Evolutionary conservation across 805 yeast genomes (phyloP).

Genomic region (Suhomyces pyralidae): DNA sequence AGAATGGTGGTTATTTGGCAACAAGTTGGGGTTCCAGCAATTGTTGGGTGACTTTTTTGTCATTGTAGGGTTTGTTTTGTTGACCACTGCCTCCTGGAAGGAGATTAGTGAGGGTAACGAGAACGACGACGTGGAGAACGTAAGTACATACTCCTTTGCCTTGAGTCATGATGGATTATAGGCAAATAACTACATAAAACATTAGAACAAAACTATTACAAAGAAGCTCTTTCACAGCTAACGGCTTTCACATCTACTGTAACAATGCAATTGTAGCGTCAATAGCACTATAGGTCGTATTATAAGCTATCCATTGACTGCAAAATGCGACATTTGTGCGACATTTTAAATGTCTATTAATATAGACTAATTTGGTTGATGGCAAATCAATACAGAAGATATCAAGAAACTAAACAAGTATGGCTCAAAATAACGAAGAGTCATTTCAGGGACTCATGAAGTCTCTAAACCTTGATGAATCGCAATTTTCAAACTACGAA

Average conservation of each 20-base stretch:
- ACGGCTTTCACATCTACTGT: no score
- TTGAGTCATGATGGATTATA: conserved; percentile 21
- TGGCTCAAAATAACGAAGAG: neutral
- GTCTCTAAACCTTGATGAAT: conserved; percentile 23
- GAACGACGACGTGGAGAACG: conserved; percentile 42
- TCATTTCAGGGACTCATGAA: conserved; percentile 27
- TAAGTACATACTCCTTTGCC: conserved; percentile 43
- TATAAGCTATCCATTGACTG: neutral
- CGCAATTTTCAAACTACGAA: conserved; percentile 19
- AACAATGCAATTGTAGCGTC: no score
- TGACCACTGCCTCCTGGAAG: conserved; percentile 64
- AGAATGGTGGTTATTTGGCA: conserved; percentile 68
- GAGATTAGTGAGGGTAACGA: conserved; percentile 54
- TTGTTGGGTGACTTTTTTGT: conserved; percentile 68
- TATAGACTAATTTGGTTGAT: neutral
- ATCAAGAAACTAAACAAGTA: neutral
- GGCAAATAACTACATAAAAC: neutral
- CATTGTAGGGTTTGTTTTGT: conserved; percentile 62
- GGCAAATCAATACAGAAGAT: neutral
- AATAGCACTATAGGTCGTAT: no score
- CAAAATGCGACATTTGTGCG: neutral
- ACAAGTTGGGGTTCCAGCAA: conserved; percentile 52
- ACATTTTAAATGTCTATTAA: neutral
- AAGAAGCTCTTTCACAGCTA: no score
- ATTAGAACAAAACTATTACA: neutral